These are phyloP conservation scores for Heliocybe sulcata DNA, from an alignment of 1,284 basidiomycete species.

Conservation along the genomic window DNA sequence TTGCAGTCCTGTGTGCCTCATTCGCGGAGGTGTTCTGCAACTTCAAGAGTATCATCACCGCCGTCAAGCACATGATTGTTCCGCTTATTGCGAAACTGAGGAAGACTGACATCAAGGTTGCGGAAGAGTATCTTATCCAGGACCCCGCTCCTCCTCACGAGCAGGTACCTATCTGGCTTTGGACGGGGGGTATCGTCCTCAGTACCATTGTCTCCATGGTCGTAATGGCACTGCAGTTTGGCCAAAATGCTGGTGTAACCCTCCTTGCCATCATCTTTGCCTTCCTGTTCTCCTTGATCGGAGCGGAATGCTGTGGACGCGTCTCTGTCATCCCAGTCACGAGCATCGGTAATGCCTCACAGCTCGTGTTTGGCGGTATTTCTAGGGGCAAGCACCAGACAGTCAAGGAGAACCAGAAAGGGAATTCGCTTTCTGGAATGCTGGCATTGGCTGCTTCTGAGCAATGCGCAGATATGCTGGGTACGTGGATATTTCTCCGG, in stretches of 20 bases:
- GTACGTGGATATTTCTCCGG: background rate
- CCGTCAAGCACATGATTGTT: background rate
- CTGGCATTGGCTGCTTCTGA: constrained; percentile 53
- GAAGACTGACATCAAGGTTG: background rate
- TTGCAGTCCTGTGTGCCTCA: constrained; percentile 12
- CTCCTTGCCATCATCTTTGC: background rate
- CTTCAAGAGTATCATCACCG: background rate
- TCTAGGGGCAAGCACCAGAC: constrained; percentile 36
- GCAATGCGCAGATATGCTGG: constrained; percentile 61
- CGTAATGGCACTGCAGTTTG: background rate
- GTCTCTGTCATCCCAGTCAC: constrained; percentile 2
- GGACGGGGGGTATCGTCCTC: background rate
- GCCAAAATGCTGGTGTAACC: background rate
- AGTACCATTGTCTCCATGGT: background rate
- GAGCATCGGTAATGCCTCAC: constrained; percentile 46
- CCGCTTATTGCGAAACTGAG: background rate
- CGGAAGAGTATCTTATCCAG: background rate
- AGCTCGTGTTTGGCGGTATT: constrained; percentile 57
- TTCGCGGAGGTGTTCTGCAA: constrained; percentile 45
- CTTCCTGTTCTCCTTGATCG: background rate
- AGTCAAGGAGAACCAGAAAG: constrained; percentile 31
- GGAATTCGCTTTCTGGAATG: constrained; percentile 56
- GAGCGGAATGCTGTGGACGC: background rate
- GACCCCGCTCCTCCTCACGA: constrained; percentile 3
- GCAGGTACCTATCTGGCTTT: background rate